Conservation (phyloP, 1,284 basidiomycete genomes). For the Austroboletus rostrupii region DNA sequence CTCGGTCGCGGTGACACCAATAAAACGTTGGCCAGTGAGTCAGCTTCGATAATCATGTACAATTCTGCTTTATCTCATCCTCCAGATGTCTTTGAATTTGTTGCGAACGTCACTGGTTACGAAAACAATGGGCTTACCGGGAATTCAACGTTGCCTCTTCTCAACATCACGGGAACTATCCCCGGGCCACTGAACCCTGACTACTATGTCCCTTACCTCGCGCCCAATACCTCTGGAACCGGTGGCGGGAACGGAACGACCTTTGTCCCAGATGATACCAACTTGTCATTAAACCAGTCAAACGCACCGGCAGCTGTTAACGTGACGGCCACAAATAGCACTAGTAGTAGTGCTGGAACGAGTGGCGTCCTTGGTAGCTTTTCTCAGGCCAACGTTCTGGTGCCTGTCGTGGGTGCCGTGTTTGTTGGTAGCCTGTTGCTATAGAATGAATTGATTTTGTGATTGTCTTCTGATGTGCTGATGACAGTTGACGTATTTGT, state of each 20-base stretch:
- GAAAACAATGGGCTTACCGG: conserved; percentile 26
- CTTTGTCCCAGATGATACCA: conserved; percentile 32
- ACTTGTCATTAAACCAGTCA: conserved; percentile 32
- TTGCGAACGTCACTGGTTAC: conserved; percentile 40
- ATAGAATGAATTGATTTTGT: conserved; percentile 6
- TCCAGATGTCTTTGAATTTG: conserved; percentile 44
- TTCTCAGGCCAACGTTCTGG: conserved; percentile 2
- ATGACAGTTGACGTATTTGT: conserved; percentile 10
- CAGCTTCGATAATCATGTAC: not conserved
- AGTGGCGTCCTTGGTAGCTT: conserved; percentile 11
- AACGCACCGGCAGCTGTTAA: conserved; percentile 38
- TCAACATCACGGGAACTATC: conserved; percentile 25
- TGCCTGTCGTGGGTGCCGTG: conserved; percentile 9
- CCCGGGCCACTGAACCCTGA: conserved; percentile 35
- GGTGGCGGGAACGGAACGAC: conserved; percentile 40
- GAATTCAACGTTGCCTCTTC: conserved; percentile 25
- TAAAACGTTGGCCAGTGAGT: conserved; percentile 29
- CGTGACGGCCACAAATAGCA: conserved; percentile 29
- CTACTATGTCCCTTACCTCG: conserved; percentile 39
- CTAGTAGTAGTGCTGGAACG: not conserved
- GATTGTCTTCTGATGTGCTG: conserved; percentile 1
- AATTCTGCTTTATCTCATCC: not conserved
- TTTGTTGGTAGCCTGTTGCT: conserved; percentile 14
- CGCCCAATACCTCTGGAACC: conserved; percentile 35
- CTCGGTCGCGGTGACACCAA: conserved; percentile 57